Evolutionary conservation across 805 yeast genomes (phyloP).

Genomic region (Saccharomycopsis sp.): DNA sequence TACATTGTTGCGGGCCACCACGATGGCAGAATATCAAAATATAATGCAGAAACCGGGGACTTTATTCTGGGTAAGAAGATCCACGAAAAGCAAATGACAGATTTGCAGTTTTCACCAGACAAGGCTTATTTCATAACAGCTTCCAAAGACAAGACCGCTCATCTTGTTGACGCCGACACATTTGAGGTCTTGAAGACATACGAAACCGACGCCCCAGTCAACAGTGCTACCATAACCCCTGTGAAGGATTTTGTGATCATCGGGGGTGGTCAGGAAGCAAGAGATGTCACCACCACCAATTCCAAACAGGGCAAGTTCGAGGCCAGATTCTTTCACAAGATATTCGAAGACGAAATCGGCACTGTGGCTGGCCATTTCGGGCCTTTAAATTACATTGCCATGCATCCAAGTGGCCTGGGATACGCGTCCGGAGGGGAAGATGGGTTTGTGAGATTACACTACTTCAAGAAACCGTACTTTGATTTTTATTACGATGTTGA

Average conservation of each 20-base stretch:
- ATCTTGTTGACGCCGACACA: slow-evolving; percentile 68
- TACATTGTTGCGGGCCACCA: slow-evolving; percentile 80
- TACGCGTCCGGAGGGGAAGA: slow-evolving; percentile 99
- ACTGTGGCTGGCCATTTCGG: slow-evolving; percentile 98
- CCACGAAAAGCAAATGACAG: slow-evolving; percentile 77
- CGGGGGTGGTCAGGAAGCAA: slow-evolving; percentile 99
- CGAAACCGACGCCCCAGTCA: slow-evolving; percentile 86
- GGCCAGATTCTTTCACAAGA: slow-evolving; percentile 90
- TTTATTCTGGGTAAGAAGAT: slow-evolving; percentile 46
- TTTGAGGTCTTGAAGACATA: slow-evolving; percentile 64
- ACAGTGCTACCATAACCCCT: slow-evolving; percentile 92
- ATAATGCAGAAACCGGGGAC: slow-evolving; percentile 69
- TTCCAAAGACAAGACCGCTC: slow-evolving; percentile 84
- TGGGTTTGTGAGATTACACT: slow-evolving; percentile 91
- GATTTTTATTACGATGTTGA: slow-evolving; percentile 92
- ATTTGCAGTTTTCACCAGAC: slow-evolving; percentile 83
- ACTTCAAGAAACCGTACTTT: slow-evolving; percentile 84
- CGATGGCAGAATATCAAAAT: slow-evolving; percentile 78
- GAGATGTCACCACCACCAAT: slow-evolving; percentile 96
- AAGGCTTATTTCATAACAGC: slow-evolving; percentile 84
- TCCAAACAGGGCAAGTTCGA: slow-evolving; percentile 93
- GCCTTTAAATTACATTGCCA: slow-evolving; percentile 89
- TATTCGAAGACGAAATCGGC: slow-evolving; percentile 92
- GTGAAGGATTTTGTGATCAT: slow-evolving; percentile 82
- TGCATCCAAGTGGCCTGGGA: slow-evolving; percentile 87